These are phyloP conservation scores for Ogataea kodamae DNA, from an alignment of 805 yeast genomes.

Conservation along the genomic window DNA sequence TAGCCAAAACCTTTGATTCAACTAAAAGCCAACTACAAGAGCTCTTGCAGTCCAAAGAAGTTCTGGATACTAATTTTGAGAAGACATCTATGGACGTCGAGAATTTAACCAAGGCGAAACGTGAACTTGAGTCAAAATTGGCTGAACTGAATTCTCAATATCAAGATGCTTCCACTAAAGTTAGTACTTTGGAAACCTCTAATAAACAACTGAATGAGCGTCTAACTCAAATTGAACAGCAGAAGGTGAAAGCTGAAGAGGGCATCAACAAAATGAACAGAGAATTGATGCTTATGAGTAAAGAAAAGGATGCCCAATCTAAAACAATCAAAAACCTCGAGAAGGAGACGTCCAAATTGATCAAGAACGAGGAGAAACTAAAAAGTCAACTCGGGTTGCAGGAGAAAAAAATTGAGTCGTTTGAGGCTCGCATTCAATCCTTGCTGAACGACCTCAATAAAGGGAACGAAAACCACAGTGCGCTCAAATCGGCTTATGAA, in stretches of 20 bases:
- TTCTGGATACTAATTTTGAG: conserved; percentile 20
- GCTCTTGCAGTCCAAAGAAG: conserved; percentile 29
- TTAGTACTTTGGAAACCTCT: conserved; percentile 19
- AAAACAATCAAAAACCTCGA: conserved; percentile 40
- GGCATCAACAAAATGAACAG: conserved; percentile 90
- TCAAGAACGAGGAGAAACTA: conserved; percentile 35
- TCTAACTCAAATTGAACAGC: conserved; percentile 31
- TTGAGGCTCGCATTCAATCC: conserved; percentile 20
- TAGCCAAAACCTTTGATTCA: conserved; percentile 27
- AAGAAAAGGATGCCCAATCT: conserved; percentile 52
- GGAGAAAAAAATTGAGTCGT: conserved; percentile 20
- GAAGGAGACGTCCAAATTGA: conserved; percentile 35
- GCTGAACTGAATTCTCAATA: conserved; percentile 16
- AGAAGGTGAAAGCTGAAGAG: conserved; percentile 57
- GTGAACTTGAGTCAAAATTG: conserved; percentile 36
- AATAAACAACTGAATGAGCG: conserved; percentile 31
- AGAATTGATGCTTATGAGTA: conserved; percentile 66
- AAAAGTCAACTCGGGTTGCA: conserved; percentile 24
- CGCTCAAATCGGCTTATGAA: conserved; percentile 22
- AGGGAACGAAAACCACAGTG: conserved; percentile 25
- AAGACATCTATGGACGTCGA: conserved; percentile 27
- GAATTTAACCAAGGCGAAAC: conserved; percentile 21
- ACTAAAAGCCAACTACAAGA: conserved; percentile 33
- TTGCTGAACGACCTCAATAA: conserved; percentile 21
- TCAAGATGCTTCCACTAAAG: conserved; percentile 20